Percentiles rank a stretch among this genome's conserved stretches.
Evolutionary conservation across 2,329 filamentous ascomycete genomes (phyloP).

Genomic region (Paraconiothyrium sp.): DNA sequence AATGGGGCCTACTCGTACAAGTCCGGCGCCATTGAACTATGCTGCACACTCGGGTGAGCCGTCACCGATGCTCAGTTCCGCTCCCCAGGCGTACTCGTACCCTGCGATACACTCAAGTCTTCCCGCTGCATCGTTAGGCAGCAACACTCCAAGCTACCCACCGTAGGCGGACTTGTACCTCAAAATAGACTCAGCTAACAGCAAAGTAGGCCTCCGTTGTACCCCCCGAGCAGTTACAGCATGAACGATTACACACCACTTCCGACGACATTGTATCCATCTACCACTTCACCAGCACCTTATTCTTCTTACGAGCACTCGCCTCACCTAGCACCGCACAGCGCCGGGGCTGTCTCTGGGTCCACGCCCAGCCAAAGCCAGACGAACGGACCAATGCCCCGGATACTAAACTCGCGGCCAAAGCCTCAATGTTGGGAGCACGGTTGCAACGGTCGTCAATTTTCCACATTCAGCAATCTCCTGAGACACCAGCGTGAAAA

Average conservation of each 20-base stretch:
- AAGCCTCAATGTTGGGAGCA: conserved; percentile 98
- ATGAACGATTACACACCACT: conserved; percentile 46
- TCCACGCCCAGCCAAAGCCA: conserved; percentile 42
- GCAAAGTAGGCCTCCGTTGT: conserved; percentile 37
- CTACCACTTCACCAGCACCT: conserved; percentile 41
- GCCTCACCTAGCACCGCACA: conserved; percentile 32
- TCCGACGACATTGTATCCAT: conserved; percentile 49
- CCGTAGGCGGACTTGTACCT: conserved; percentile 32
- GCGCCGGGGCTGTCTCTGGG: conserved; percentile 30
- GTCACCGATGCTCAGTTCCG: conserved; percentile 34
- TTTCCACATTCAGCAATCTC: conserved; percentile 96
- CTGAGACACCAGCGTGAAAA: conserved; percentile 93
- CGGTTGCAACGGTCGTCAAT: conserved; percentile 93
- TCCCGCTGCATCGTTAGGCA: conserved; percentile 39
- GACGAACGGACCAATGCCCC: conserved; percentile 46
- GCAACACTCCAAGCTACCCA: conserved; percentile 43
- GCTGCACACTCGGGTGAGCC: conserved; percentile 30
- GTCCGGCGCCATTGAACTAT: conserved; percentile 36
- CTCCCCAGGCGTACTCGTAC: conserved; percentile 43
- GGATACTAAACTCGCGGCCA: conserved; percentile 79
- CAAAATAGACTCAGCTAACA: conserved; percentile 20
- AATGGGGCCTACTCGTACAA: conserved; percentile 40
- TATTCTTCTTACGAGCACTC: conserved; percentile 46
- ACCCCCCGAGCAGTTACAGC: conserved; percentile 46
- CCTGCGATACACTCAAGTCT: conserved; percentile 42